Evolutionary conservation across 345 rosid genomes (phyloP).

Genomic region (Barbarea vulgaris): DNA sequence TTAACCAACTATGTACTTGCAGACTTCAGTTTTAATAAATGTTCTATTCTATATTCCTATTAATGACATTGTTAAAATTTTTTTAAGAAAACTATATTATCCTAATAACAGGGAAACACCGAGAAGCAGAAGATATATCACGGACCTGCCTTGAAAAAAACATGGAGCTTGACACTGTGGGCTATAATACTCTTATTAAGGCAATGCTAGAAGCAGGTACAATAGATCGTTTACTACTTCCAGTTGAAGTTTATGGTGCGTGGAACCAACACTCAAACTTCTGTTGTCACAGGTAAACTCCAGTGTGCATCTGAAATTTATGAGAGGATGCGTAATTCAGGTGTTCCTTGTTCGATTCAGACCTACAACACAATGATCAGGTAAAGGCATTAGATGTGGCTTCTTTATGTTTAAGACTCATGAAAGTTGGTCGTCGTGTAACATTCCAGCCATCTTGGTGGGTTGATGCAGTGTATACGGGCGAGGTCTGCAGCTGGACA

Average conservation of each 20-base stretch:
- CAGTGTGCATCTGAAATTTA: slow-evolving; percentile 61
- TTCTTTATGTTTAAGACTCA: slow-evolving; percentile 10
- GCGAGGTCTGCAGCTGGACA: slow-evolving; percentile 58
- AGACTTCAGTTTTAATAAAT: background rate
- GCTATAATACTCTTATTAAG: slow-evolving; percentile 81
- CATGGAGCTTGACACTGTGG: slow-evolving; percentile 73
- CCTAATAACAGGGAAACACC: slow-evolving; percentile 62
- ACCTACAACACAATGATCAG: slow-evolving; percentile 80
- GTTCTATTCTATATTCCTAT: background rate
- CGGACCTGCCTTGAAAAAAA: slow-evolving; percentile 44
- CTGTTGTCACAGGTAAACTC: slow-evolving; percentile 59
- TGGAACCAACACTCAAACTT: slow-evolving; percentile 22
- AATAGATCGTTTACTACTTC: background rate
- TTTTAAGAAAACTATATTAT: slow-evolving; percentile 8
- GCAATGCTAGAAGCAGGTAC: slow-evolving; percentile 88
- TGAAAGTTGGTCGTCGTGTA: slow-evolving; percentile 19
- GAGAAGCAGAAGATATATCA: slow-evolving; percentile 62
- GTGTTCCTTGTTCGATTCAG: slow-evolving; percentile 66
- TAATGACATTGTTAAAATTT: background rate
- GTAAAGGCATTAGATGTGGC: slow-evolving; percentile 30
- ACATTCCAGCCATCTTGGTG: slow-evolving; percentile 25
- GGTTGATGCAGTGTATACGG: slow-evolving; percentile 75
- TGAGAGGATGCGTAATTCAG: slow-evolving; percentile 60
- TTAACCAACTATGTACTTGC: background rate
- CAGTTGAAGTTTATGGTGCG: slow-evolving; percentile 11